Conservation (phyloP, 371 early-diverging fungal genomes). For the Mortierella sp. region DNA sequence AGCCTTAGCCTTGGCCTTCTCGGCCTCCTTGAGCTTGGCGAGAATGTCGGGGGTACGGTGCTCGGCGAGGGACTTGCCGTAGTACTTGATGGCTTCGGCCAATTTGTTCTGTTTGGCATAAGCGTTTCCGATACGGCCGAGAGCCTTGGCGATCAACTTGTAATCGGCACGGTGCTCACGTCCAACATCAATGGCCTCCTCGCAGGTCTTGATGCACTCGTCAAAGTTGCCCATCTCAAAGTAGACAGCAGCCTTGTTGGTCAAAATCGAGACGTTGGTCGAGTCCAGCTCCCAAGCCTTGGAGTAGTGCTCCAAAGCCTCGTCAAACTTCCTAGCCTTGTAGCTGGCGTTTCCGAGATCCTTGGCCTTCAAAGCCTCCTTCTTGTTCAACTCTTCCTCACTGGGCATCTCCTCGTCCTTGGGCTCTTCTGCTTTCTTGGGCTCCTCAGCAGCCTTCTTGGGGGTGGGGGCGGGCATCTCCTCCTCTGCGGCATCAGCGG, state of each 20-base stretch:
- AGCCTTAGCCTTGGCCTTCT: slow-evolving; percentile 84
- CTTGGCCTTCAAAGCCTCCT: slow-evolving; percentile 88
- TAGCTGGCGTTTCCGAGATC: slow-evolving; percentile 93
- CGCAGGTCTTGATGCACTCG: slow-evolving; percentile 93
- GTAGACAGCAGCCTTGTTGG: slow-evolving; percentile 96
- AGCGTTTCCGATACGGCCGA: slow-evolving; percentile 93
- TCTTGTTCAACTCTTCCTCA: slow-evolving; percentile 74
- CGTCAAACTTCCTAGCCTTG: slow-evolving; percentile 94
- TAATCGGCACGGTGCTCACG: slow-evolving; percentile 94
- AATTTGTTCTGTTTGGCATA: slow-evolving; percentile 86
- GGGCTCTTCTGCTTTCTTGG: slow-evolving; percentile 82
- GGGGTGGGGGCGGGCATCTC: slow-evolving; percentile 46
- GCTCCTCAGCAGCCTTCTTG: slow-evolving; percentile 74
- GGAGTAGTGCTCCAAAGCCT: slow-evolving; percentile 91
- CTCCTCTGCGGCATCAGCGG: slow-evolving; percentile 55
- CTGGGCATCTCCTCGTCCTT: slow-evolving; percentile 64
- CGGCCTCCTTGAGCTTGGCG: slow-evolving; percentile 89
- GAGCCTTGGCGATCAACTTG: slow-evolving; percentile 96
- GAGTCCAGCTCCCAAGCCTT: slow-evolving; percentile 93
- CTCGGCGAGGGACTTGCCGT: slow-evolving; percentile 94
- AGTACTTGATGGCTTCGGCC: slow-evolving; percentile 92
- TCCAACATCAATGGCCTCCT: slow-evolving; percentile 94
- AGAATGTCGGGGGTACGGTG: slow-evolving; percentile 96
- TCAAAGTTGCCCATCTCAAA: slow-evolving; percentile 95
- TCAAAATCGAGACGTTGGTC: slow-evolving; percentile 92